These are phyloP conservation scores for Neonectria neomacrospora DNA, from an alignment of 2,329 filamentous ascomycete species.

Conservation along the genomic window DNA sequence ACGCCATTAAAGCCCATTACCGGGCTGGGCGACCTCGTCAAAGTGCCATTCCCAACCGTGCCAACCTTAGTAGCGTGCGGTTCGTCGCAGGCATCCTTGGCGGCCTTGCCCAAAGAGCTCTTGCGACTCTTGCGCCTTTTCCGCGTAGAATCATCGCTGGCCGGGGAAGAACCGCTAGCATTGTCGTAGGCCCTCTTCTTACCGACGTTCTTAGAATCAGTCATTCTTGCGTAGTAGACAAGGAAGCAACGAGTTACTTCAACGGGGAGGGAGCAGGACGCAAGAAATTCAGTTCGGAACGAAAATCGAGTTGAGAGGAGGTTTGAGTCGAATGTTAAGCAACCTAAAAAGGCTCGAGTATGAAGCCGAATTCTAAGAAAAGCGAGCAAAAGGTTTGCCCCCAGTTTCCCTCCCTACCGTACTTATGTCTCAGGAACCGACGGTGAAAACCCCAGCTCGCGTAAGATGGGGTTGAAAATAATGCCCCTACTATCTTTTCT, in stretches of 20 bases:
- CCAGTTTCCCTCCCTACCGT: neutral
- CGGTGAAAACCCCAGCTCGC: neutral
- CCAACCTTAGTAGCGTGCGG: neutral
- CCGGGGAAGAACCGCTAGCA: neutral
- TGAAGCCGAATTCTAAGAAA: neutral
- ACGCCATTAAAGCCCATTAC: constrained; percentile 72
- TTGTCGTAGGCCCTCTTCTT: constrained; percentile 6
- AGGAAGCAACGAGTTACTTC: neutral
- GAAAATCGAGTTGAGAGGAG: too few relatives aligned
- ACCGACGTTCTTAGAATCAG: neutral
- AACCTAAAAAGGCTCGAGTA: neutral
- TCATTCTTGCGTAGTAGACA: neutral
- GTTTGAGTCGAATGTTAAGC: too few relatives aligned
- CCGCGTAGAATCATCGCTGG: neutral
- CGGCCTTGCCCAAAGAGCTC: neutral
- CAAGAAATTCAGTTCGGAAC: too few relatives aligned
- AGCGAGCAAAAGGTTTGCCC: neutral
- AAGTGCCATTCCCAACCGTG: neutral
- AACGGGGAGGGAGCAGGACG: neutral
- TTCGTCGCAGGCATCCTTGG: neutral
- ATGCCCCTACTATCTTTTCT: neutral
- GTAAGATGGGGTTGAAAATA: neutral
- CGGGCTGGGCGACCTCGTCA: constrained; percentile 57
- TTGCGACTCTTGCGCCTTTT: constrained; percentile 8
- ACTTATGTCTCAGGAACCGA: neutral